Evolutionary conservation across 148 eudicot species (phyloP), one percentile per base, ranked within the genome.

Genomic region (Nepenthes mirabilis): DNA sequence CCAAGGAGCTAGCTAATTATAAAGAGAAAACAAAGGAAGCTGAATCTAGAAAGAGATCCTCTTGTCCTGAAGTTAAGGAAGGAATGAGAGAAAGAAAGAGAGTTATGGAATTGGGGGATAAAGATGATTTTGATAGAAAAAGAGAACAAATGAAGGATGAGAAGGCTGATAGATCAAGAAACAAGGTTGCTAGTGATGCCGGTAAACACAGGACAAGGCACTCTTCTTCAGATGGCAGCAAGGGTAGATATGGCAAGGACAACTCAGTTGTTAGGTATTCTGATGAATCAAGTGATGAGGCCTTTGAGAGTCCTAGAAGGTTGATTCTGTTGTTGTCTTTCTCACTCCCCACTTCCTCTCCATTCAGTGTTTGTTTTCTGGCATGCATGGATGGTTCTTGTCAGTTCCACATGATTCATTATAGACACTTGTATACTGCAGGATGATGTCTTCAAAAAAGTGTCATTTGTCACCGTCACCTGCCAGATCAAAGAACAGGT

Each of bases 401-500:
- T 33, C 66, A 50, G 51, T 58, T 34, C 53, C 58, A 14, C 40
- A 37, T 11, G 33, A 48, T 36, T 58, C 57, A 57, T 60, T 10
- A 37, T 59, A 14, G 68, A 58, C 56, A 43, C 55, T 66, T 72
- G 32, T 56, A 55, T 69, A 55, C 33, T 62, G 69, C 91, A 93
- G 99, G 85, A 89, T 79, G 75, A 43, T 33, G 57, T 79, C 63
- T 57, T 65, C 77, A 51, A 84, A 68, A 73, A 75, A 74, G 63
- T 82, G 69, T 12, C 67, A 68, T 62, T 72, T 64, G 68, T 88
- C 99, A 57, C 87, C 96, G 35, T 93, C 96, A 51, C 95, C 96
- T 55, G 77, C 60, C 68, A 86, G 89, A 72, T 77, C 89, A 55
- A 82, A 75, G 79, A 77, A 72, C 84, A 88, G 99, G 99, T 93